phyloP scores from a whole-genome alignment of 805 yeast genomes.

The Monosporozyma aquatica region DNA sequence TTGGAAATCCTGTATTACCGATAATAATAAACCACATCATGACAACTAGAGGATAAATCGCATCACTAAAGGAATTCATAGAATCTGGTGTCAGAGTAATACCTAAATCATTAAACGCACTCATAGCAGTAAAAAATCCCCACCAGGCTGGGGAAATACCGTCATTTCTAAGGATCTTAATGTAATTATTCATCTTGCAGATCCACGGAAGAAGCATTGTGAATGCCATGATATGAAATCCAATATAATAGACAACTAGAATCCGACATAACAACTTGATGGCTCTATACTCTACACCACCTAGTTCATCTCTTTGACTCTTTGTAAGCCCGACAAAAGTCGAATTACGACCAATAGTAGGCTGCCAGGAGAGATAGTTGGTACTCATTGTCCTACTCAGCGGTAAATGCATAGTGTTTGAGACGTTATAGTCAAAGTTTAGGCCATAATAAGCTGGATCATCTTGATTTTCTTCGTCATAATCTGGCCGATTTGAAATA shows the following conservation, averaged over 20 bases:
- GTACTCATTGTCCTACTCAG: conserved; percentile 37
- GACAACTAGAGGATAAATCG: conserved; percentile 56
- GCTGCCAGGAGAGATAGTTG: conserved; percentile 78
- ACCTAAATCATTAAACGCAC: conserved; percentile 82
- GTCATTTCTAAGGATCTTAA: conserved; percentile 35
- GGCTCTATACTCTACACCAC: conserved; percentile 95
- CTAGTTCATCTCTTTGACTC: conserved; percentile 84
- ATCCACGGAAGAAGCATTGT: conserved; percentile 58
- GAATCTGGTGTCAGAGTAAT: conserved; percentile 74
- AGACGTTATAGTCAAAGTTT: conserved; percentile 17
- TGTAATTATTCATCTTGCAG: conserved; percentile 34
- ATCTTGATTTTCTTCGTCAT: conserved; percentile 5
- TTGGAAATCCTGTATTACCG: conserved; percentile 94
- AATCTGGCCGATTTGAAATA: conserved; percentile 5
- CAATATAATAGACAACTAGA: conserved; percentile 58
- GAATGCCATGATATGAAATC: conserved; percentile 55
- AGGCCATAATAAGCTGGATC: conserved; percentile 20
- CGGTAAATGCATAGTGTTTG: conserved; percentile 6
- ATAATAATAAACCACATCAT: conserved; percentile 66
- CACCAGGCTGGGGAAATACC: conserved; percentile 85
- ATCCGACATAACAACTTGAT: conserved; percentile 64
- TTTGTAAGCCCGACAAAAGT: conserved; percentile 75
- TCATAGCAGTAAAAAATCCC: conserved; percentile 77
- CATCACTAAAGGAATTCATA: conserved; percentile 54
- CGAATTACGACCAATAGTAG: conserved; percentile 89